Conservation (phyloP, 352 stramenopile genomes). For the Pythium coloratum region DNA sequence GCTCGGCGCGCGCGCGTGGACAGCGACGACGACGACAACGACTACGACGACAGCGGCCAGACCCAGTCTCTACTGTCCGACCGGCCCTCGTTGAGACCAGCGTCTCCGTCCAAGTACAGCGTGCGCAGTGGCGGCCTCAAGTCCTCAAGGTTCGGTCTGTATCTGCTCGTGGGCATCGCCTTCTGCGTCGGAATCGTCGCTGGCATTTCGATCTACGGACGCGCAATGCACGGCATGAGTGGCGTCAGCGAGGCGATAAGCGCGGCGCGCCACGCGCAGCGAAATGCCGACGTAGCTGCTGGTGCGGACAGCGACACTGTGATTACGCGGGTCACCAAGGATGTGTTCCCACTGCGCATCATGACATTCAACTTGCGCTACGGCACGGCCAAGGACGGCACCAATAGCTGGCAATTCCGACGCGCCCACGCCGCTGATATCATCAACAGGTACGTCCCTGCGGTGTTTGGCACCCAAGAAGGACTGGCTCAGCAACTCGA, state of each 20-base stretch:
- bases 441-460: conserved; percentile 37
- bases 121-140: not conserved
- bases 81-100: not conserved
- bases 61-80: not conserved
- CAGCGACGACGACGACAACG: not conserved
- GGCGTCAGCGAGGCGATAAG: conserved; percentile 10
- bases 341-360: conserved; percentile 27
- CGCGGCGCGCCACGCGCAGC: conserved; percentile 10
- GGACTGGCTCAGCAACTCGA: conserved; percentile 33
- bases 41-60: not conserved
- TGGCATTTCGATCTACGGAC: not conserved
- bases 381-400: conserved; percentile 29
- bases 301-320: not conserved
- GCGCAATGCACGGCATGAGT: conserved; percentile 9
- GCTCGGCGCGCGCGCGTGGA: not conserved
- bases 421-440: conserved; percentile 37
- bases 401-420: conserved; percentile 35
- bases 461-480: conserved; percentile 37
- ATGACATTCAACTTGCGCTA: conserved; percentile 49
- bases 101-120: not conserved
- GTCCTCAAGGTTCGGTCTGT: not conserved
- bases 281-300: not conserved
- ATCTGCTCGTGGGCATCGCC: not conserved
- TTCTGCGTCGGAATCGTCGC: not conserved
- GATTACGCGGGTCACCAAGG: conserved; percentile 14